Evolutionary conservation across 768 basidiomycete species (phyloP), one percentile per base, ranked within the genome.

Genomic region (Panus rudis): DNA sequence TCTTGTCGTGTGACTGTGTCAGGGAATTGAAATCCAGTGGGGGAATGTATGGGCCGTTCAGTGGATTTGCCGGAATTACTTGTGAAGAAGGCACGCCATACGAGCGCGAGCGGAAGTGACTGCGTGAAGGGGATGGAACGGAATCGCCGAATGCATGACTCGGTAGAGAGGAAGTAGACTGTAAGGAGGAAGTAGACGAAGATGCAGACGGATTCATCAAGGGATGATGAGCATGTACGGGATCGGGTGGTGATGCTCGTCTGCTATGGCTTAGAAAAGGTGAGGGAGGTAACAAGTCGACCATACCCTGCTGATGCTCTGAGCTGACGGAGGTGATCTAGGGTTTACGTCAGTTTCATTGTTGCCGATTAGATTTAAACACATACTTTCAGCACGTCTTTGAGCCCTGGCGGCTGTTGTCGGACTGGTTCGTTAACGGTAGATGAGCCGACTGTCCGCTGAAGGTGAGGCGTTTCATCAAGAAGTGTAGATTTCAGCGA

Each of bases 241-340:
- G 28, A 30, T 16, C 10, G 28, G 10, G 16, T 10, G 10, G 10
- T 16, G 28, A 10, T 16, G 28, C 28, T 30, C 28, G 10, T 30
- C 16, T 30, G 28, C 28, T 30, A 30, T 30, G 28, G 10, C 16
- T 16, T 16, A 30, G 28, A 61, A 69, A 78, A 7, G 84, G 85
- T 11, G 87, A 88, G 1, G 87, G 84, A 4, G 87, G 84, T 16
- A 86, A 63, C 19, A 89, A 63, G 52, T 88, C 85, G 12, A 71
- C 52, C 61, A 80, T 77, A 24, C 80, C 82, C 14, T 82, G 60
- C 52, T 79, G 79, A 54, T 86, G 79, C 40, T 84, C 84, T 1
- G 79, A 79, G 16, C 80, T 76, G 17, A 84, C 65, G 11, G 74
- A 75, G 1, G 84, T 81, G 32, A 81, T 74, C 82, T 85, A 45